phyloP scores from a whole-genome alignment of 2,329 filamentous ascomycete species.

The Fusarium humuli region DNA sequence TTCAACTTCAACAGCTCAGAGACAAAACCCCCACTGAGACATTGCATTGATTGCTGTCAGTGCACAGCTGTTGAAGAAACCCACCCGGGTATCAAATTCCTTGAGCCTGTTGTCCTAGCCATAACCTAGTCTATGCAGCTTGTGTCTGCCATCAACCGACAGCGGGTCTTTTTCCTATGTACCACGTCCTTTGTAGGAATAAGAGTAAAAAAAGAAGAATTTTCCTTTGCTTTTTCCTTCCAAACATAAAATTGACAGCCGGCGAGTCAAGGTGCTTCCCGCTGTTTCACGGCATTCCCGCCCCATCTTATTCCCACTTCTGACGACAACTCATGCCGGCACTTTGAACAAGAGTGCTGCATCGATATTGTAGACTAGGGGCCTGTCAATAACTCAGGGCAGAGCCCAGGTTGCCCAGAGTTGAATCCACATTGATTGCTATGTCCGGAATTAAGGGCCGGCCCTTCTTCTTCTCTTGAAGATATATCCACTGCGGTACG shows the following conservation, averaged over 20 bases:
- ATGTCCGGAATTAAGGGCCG: constrained; percentile 1
- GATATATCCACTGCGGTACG: not conserved
- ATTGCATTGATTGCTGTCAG: not conserved
- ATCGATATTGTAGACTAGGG: not conserved
- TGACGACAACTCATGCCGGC: constrained; percentile 39
- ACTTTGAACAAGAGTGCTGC: constrained; percentile 20
- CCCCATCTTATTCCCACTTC: constrained; percentile 41
- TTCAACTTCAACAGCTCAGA: not conserved
- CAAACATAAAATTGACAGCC: not conserved
- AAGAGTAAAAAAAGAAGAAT: not conserved
- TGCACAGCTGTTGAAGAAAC: constrained; percentile 3
- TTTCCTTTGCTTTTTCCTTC: constrained; percentile 26
- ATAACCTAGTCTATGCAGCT: not conserved
- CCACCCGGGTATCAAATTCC: constrained; percentile 17
- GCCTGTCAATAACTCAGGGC: not conserved
- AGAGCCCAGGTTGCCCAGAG: not conserved
- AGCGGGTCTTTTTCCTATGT: constrained; percentile 1
- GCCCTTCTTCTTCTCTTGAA: not conserved
- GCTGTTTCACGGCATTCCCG: constrained; percentile 35
- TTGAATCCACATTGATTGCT: not conserved
- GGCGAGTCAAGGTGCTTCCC: constrained; percentile 21
- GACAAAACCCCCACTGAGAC: not conserved
- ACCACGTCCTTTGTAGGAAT: not conserved
- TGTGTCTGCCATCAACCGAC: constrained; percentile 15
- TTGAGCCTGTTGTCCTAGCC: not conserved